Evolutionary conservation across 192 early-diverging fungal species (phyloP), one percentile per base, ranked within the genome.

Genomic region (Podila epicladia): DNA sequence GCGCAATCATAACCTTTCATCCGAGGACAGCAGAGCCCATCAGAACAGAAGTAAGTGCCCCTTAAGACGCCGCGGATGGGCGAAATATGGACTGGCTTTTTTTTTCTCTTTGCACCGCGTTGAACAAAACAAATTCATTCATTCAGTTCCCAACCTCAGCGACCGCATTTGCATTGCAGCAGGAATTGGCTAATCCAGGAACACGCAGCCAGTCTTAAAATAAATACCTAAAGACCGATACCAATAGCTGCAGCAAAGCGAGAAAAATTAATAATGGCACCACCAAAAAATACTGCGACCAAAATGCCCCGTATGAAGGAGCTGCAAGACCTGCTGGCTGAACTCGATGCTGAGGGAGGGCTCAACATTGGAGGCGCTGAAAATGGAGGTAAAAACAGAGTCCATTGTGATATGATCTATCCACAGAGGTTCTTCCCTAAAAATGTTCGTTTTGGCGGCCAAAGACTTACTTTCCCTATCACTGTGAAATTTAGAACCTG

Each of bases 241-340:
- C 35, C 41, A 45, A 17, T 15, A 0, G 8, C 7, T 17, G 41
- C 13, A 45, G 4, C 1, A 12, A 49, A 29, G 9, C 26, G 48
- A 1, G 11, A 51, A 26, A 4, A 31, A 31, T 29, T 33, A 31
- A 31, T 31, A 61, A 72, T 78, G 75, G 75, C 75, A 13, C 75
- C 75, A 13, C 72, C 64, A 60, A 78, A 71, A 58, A 62, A 71
- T n/a, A 45, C 69, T 59, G 61, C 64, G 22, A 35, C 20, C 41
- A 37, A 58, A 24, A 79, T 79, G 76, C 70, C 76, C 3, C 71
- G 76, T 65, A 79, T 72, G 76, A 79, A 68, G 51, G 76, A 79
- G 57, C 76, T 79, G 20, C 76, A 72, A 33, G 70, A 72, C 55
- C 35, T 79, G 0, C 65, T 79, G n/a, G 70, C 48, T 35, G 59